Percentiles rank a stretch among this genome's conserved stretches.
Conservation (phyloP, 2,329 filamentous ascomycete genomes). For the Ascochyta rabiei region DNA sequence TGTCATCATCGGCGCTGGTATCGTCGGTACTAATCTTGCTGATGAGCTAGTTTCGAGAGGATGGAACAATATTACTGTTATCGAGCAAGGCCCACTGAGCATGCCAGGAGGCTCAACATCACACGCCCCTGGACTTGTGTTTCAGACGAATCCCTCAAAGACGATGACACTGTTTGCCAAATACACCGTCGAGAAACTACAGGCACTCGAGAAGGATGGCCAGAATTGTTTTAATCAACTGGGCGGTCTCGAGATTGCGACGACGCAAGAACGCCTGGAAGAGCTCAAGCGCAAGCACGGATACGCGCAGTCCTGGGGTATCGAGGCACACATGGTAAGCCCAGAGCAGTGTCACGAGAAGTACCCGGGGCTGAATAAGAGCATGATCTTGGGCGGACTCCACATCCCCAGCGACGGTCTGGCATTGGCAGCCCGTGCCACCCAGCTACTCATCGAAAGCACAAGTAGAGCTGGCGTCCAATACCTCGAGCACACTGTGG, state of each 20-base stretch:
- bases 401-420: slow-evolving; percentile 67
- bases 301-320: slow-evolving; percentile 66
- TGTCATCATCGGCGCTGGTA: slow-evolving; percentile 62
- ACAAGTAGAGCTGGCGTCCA: slow-evolving; percentile 64
- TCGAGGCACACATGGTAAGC: slow-evolving; percentile 60
- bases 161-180: slow-evolving; percentile 64
- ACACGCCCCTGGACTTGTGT: slow-evolving; percentile 68
- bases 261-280: slow-evolving; percentile 62
- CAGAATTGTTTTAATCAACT: slow-evolving; percentile 66
- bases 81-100: slow-evolving; percentile 67
- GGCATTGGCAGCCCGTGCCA: slow-evolving; percentile 65
- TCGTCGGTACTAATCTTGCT: slow-evolving; percentile 68
- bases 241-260: slow-evolving; percentile 67
- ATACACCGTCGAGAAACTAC: slow-evolving; percentile 67
- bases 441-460: slow-evolving; percentile 64
- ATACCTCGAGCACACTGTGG: slow-evolving; percentile 62
- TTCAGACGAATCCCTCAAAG: slow-evolving; percentile 65
- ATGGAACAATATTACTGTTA: slow-evolving; percentile 68
- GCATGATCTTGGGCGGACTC: slow-evolving; percentile 63
- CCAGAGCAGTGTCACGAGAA: slow-evolving; percentile 59
- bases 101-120: slow-evolving; percentile 71
- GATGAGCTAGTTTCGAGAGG: slow-evolving; percentile 68
- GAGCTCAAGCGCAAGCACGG: slow-evolving; percentile 69
- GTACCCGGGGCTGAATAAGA: slow-evolving; percentile 62
- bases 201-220: slow-evolving; percentile 54